Percentiles rank a stretch among this genome's conserved stretches.
Conservation (phyloP, 2,329 filamentous ascomycete genomes). For the Chrysoporthe cubensis region DNA sequence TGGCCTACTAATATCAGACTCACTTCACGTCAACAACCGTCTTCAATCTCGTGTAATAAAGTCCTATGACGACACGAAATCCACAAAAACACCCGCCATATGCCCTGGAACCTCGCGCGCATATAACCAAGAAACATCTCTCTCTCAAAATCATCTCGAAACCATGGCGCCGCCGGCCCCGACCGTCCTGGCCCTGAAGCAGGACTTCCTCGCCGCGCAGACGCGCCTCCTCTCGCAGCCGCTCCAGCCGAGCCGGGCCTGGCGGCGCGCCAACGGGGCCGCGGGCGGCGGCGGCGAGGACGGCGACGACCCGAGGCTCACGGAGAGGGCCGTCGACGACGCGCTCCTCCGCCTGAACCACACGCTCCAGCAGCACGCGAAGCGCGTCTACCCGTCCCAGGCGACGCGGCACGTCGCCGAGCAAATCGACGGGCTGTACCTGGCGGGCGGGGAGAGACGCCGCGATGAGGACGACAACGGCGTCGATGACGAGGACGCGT, state of each 20-base stretch:
- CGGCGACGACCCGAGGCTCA: constrained; percentile 36
- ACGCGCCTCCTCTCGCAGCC: constrained; percentile 65
- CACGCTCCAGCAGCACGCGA: constrained; percentile 65
- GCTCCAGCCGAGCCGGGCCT: constrained; percentile 57
- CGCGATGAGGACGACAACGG: constrained; percentile 43
- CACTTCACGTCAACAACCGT: not conserved
- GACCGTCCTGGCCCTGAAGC: constrained; percentile 66
- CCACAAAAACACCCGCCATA: not conserved
- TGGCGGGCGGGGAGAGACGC: constrained; percentile 46
- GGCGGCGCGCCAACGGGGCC: constrained; percentile 50
- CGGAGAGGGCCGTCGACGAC: constrained; percentile 58
- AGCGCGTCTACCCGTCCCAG: constrained; percentile 68
- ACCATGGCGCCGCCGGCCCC: constrained; percentile 44
- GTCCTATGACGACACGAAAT: not conserved
- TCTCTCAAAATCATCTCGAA: not conserved
- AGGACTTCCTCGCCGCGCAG: constrained; percentile 65
- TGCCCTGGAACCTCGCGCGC: too few species aligned
- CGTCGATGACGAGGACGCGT: constrained; percentile 40
- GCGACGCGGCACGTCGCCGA: constrained; percentile 73
- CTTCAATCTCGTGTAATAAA: not conserved
- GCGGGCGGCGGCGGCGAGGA: constrained; percentile 38
- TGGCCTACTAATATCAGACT: not conserved
- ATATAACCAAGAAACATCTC: not conserved
- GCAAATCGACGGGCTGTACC: constrained; percentile 71
- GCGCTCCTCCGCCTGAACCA: constrained; percentile 64